phyloP scores from a whole-genome alignment of 495 filamentous ascomycete genomes.

The Aspergillus saccharolyticus region DNA sequence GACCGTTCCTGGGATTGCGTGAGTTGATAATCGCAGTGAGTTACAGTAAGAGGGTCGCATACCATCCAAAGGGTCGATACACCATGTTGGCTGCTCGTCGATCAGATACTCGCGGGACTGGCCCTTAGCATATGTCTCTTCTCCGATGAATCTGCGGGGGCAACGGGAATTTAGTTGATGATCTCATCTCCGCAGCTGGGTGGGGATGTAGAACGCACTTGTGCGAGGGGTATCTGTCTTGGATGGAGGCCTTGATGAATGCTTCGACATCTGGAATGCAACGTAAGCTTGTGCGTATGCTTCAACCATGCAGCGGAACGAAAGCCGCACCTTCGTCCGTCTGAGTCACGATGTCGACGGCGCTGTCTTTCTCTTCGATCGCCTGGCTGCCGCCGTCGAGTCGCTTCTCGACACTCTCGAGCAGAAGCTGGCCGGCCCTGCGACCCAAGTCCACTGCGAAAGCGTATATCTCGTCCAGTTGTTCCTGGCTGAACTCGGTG shows the following conservation, averaged over 20 bases:
- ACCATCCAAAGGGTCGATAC: conserved; percentile 64
- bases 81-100: conserved; percentile 58
- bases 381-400: conserved; percentile 24
- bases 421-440: conserved; percentile 55
- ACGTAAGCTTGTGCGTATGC: not conserved
- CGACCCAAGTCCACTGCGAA: conserved; percentile 63
- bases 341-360: conserved; percentile 69
- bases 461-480: conserved; percentile 57
- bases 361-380: conserved; percentile 55
- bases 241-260: conserved; percentile 55
- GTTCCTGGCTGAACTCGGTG: conserved; percentile 20
- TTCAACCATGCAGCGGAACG: not conserved
- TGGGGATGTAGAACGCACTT: conserved; percentile 42
- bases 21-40: not conserved
- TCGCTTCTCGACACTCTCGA: conserved; percentile 46
- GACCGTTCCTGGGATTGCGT: conserved; percentile 45
- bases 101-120: conserved; percentile 57
- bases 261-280: conserved; percentile 54
- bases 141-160: conserved; percentile 61
- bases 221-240: conserved; percentile 54
- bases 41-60: not conserved
- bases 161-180: too few relatives aligned
- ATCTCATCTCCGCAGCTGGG: too few relatives aligned
- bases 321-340: conserved; percentile 55
- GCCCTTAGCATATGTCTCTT: conserved; percentile 63